phyloP scores from a whole-genome alignment of 192 early-diverging fungal species.

The Backusella liffmaniae region DNA sequence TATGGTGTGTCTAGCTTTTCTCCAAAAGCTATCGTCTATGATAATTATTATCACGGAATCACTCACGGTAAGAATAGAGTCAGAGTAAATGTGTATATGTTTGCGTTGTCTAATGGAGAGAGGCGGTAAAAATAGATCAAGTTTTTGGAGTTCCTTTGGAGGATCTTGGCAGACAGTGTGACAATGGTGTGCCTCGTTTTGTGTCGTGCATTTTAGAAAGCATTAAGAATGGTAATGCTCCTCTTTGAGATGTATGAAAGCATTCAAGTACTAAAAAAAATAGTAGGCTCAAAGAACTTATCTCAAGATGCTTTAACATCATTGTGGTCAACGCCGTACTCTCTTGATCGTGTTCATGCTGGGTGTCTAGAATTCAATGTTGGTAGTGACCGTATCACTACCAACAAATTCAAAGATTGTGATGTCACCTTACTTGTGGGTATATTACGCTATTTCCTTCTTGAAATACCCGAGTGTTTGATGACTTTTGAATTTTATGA shows the following conservation, averaged over 20 bases:
- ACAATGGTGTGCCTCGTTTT: slow-evolving; percentile 61
- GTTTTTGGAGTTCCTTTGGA: slow-evolving; percentile 75
- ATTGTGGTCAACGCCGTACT: slow-evolving; percentile 62
- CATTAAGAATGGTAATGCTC: slow-evolving; percentile 49
- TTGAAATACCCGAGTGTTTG: slow-evolving; percentile 69
- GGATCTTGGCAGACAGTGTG: slow-evolving; percentile 59
- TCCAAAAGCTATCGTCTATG: slow-evolving; percentile 70
- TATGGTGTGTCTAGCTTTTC: slow-evolving; percentile 68
- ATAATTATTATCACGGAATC: slow-evolving; percentile 65
- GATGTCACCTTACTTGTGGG: slow-evolving; percentile 59
- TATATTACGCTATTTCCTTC: slow-evolving; percentile 62
- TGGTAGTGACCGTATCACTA: slow-evolving; percentile 49
- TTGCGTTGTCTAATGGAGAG: neutral
- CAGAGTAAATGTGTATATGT: neutral
- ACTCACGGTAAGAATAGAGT: slow-evolving; percentile 46
- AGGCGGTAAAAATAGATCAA: slow-evolving; percentile 49
- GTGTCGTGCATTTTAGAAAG: slow-evolving; percentile 57
- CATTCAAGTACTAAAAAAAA: neutral
- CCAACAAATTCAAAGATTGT: slow-evolving; percentile 53
- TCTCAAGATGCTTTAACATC: slow-evolving; percentile 13
- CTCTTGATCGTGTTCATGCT: slow-evolving; percentile 58
- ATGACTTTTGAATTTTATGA: slow-evolving; percentile 72
- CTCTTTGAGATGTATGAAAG: neutral
- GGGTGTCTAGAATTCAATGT: slow-evolving; percentile 65
- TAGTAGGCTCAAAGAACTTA: neutral